Conservation (phyloP, 345 rosid species). For the Cardiospermum halicacabum region DNA sequence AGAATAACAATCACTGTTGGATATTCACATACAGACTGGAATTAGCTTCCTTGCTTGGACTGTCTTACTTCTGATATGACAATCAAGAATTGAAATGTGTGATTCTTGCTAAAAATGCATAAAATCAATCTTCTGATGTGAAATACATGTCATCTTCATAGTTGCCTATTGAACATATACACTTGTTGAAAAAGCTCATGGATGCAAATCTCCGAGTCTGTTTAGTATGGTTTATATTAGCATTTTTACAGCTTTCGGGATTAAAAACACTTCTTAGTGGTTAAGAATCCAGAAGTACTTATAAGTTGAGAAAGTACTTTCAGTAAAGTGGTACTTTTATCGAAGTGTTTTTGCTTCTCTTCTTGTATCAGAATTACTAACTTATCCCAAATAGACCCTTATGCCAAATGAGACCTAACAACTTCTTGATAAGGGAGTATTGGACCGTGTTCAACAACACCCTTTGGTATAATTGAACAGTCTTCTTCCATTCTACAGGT, state of each 20-base stretch:
- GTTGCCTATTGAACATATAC: not conserved
- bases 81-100: not conserved
- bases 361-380: too few species aligned
- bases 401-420: too few species aligned
- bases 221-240: too few species aligned
- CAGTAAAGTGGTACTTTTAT: too few species aligned
- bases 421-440: conserved; percentile 15
- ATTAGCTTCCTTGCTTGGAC: not conserved
- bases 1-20: not conserved
- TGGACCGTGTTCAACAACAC: conserved; percentile 16
- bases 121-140: not conserved
- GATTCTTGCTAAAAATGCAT: not conserved
- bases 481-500: too few species aligned
- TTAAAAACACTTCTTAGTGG: too few species aligned
- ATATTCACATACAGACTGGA: not conserved
- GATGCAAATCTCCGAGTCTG: conserved; percentile 1
- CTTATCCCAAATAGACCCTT: too few species aligned
- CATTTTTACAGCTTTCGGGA: too few species aligned
- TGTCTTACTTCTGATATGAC: conserved; percentile 3
- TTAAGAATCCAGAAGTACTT: too few species aligned
- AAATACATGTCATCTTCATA: not conserved
- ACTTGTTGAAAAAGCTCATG: not conserved
- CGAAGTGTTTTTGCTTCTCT: too few species aligned
- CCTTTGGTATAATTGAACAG: not conserved
- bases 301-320: too few species aligned